Evolutionary conservation across 2,329 filamentous ascomycete species (phyloP).

Genomic region (Exophiala spinifera): DNA sequence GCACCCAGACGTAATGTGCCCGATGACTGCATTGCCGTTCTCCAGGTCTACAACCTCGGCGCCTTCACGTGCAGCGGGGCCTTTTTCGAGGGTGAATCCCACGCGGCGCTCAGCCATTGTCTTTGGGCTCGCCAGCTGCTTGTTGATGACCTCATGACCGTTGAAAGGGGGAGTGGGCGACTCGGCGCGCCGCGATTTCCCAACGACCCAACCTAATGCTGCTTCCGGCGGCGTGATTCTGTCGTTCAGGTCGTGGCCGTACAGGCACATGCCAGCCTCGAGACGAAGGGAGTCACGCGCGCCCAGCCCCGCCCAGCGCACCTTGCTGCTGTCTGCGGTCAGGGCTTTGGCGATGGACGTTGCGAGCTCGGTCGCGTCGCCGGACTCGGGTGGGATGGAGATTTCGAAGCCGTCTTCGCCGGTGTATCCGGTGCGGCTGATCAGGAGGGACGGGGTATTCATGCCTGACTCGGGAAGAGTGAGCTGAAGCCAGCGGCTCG

Average conservation of each 20-base stretch:
- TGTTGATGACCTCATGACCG: constrained; percentile 72
- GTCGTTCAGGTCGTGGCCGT: constrained; percentile 95
- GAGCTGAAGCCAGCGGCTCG: constrained; percentile 64
- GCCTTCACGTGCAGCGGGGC: constrained; percentile 85
- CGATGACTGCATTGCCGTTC: constrained; percentile 62
- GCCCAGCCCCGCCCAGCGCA: constrained; percentile 82
- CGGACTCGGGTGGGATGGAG: constrained; percentile 68
- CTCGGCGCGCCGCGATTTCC: constrained; percentile 66
- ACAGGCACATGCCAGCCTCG: constrained; percentile 98
- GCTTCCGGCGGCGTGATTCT: constrained; percentile 66
- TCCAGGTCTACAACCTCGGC: constrained; percentile 65
- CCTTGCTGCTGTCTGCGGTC: constrained; percentile 60
- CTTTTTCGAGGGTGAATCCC: constrained; percentile 72
- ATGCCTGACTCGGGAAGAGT: constrained; percentile 55
- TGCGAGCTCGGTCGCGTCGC: constrained; percentile 47
- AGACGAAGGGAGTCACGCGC: constrained; percentile 88
- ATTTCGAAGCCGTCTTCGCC: constrained; percentile 99
- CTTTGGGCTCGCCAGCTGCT: constrained; percentile 62
- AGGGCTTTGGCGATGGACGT: constrained; percentile 63
- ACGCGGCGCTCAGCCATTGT: constrained; percentile 70
- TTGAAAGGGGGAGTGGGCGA: constrained; percentile 67
- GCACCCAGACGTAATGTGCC: constrained; percentile 81
- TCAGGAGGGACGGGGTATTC: constrained; percentile 58
- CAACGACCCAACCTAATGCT: constrained; percentile 74
- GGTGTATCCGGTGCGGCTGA: constrained; percentile 90